Base-by-base conservation (phyloP, 495 filamentous ascomycete genomes). In the Penicillium alfredii region DNA sequence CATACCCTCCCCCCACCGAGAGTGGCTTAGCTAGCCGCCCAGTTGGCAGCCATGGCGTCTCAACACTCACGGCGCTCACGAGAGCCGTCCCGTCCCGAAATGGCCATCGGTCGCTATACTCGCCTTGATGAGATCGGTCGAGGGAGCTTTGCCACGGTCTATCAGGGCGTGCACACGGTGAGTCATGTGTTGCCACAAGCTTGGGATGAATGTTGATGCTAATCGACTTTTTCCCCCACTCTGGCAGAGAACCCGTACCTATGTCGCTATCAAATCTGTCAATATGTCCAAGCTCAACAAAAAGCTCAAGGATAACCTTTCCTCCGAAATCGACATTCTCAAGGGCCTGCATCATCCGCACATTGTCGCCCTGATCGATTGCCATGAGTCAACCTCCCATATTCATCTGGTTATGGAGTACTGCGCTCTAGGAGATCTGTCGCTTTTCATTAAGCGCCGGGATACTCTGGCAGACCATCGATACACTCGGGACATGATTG, bases 391-490 rank as follows among this genome's bases (percentile, higher is more conserved):
- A 3, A 63, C 74, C 4, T 79, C 81, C 12, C 86, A 94, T 40
- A 95, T 97, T 59, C 88, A 98, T 63, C 73, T 98, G 12, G 82
- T 97, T 30, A 98, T 97, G 93, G 93, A 98, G 58, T 97, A 89
- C 63, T 98, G 92, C 63, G 85, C 93, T 51, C 69, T 98, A 20
- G 88, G 92, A 17, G 92, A 98, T 53, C 60, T 98, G 35, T 92
- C 90, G 6, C 64, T 86, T 8, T 96, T 98, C 61, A 94, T 97
- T 67, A 94, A 88, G 69, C 89, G 88, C 57, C 77, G 92, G 31
- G 82, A 90, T 29, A 83, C 74, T 30, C 71, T 95, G 6, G 73
- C 65, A 14, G 76, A 77, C 8, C 81, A 94, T 58, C 77, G 80
- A 20, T 82, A 78, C 15, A 88, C 88, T 1, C 73, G 73, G 43